A percentile compares a stretch with the other conserved stretches of the same genome.
These are phyloP conservation scores for Spinacia oleracea DNA, from an alignment of 179 eudicot genomes.

Conservation along the genomic window DNA sequence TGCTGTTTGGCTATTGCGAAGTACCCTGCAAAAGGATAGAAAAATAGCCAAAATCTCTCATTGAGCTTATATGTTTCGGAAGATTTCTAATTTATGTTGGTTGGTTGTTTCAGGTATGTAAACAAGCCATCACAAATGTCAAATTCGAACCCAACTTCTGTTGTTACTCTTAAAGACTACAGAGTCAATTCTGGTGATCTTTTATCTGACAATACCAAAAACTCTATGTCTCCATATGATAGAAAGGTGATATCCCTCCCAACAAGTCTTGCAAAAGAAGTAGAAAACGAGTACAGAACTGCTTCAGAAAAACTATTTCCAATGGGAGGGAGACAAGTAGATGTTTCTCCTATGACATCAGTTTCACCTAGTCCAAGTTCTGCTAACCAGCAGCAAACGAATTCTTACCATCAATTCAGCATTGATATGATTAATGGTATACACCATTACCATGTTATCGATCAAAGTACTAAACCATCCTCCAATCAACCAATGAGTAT, in stretches of 20 bases:
- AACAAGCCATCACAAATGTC: slow-evolving; percentile 42
- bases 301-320: slow-evolving; percentile 45
- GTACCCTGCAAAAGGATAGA: too few species aligned
- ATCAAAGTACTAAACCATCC: slow-evolving; percentile 38
- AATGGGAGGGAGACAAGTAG: slow-evolving; percentile 42
- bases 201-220: slow-evolving; percentile 37
- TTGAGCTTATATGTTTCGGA: not conserved
- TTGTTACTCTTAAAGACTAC: slow-evolving; percentile 34
- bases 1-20: too few species aligned
- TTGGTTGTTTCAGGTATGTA: slow-evolving; percentile 54
- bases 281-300: slow-evolving; percentile 31
- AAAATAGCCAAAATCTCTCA: too few species aligned
- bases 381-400: slow-evolving; percentile 40
- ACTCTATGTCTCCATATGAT: slow-evolving; percentile 30
- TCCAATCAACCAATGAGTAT: slow-evolving; percentile 31
- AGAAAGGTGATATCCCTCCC: slow-evolving; percentile 31
- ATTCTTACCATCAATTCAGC: slow-evolving; percentile 37
- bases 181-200: slow-evolving; percentile 32
- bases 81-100: slow-evolving; percentile 1
- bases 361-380: slow-evolving; percentile 46
- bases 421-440: slow-evolving; percentile 32
- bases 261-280: slow-evolving; percentile 33
- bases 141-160: slow-evolving; percentile 38
- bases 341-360: slow-evolving; percentile 34
- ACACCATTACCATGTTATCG: slow-evolving; percentile 31